Conservation (phyloP, 768 basidiomycete species). For the Suillus hirtellus region DNA sequence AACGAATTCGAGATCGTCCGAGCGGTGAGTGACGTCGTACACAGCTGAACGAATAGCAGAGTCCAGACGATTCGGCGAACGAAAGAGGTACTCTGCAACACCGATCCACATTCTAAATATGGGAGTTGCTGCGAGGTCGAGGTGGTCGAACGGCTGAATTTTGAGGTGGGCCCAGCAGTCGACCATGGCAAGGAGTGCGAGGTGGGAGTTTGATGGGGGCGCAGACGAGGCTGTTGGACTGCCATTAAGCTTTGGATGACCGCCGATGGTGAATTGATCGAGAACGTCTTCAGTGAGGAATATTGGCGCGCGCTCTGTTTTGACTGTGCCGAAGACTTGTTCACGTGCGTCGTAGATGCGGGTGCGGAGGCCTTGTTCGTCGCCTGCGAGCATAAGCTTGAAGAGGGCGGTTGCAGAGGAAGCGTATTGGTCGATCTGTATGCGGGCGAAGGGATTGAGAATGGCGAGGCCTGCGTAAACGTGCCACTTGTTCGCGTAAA, state of each 20-base stretch:
- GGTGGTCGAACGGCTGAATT: constrained; percentile 88
- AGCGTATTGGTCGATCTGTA: constrained; percentile 91
- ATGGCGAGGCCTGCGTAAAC: constrained; percentile 99
- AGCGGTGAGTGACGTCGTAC: constrained; percentile 74
- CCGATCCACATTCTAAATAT: constrained; percentile 97
- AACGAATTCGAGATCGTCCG: constrained; percentile 93
- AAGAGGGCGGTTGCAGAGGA: constrained; percentile 84
- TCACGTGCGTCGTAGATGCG: constrained; percentile 76
- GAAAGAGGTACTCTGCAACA: constrained; percentile 94
- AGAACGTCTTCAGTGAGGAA: constrained; percentile 82
- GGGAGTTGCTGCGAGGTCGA: constrained; percentile 92
- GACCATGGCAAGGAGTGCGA: constrained; percentile 95
- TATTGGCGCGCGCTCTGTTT: constrained; percentile 53
- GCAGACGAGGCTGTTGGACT: constrained; percentile 13
- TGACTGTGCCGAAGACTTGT: constrained; percentile 66
- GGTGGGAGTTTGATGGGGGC: constrained; percentile 75
- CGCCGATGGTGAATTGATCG: constrained; percentile 86
- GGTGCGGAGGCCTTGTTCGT: constrained; percentile 55
- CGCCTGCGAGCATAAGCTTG: constrained; percentile 85
- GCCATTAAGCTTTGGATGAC: constrained; percentile 19
- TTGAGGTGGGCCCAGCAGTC: constrained; percentile 92
- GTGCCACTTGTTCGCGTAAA: constrained; percentile 98
- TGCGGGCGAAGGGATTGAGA: constrained; percentile 86
- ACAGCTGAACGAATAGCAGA: constrained; percentile 74
- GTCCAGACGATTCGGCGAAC: constrained; percentile 60